Conservation (phyloP, 176 grass and related monocot genomes). For the Juncus effusus region DNA sequence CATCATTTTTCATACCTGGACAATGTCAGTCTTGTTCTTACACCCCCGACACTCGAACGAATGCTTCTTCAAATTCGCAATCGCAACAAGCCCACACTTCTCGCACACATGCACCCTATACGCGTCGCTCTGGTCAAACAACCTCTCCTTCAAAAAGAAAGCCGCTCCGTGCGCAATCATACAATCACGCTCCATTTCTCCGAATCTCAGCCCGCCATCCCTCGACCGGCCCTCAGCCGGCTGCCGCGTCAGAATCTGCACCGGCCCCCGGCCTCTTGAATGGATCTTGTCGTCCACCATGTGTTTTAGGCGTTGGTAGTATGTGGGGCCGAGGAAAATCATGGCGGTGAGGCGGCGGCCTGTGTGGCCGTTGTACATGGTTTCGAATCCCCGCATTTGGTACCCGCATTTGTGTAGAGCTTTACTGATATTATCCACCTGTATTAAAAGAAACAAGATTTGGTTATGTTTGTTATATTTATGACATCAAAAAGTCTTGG, state of each 20-base stretch:
- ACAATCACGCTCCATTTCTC: slow-evolving; percentile 98
- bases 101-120: slow-evolving; percentile 98
- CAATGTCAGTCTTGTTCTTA: slow-evolving; percentile 99
- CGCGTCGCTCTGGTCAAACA: slow-evolving; percentile 95
- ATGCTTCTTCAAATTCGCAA: slow-evolving; percentile 97
- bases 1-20: slow-evolving; percentile 52
- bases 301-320: slow-evolving; percentile 96
- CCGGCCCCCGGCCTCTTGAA: slow-evolving; percentile 87
- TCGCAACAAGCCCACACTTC: slow-evolving; percentile 91
- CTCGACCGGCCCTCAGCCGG: slow-evolving; percentile 88
- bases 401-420: slow-evolving; percentile 93
- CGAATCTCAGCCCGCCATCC: slow-evolving; percentile 89
- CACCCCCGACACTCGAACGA: slow-evolving; percentile 92
- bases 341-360: slow-evolving; percentile 73
- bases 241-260: slow-evolving; percentile 92
- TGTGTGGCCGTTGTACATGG: slow-evolving; percentile 98
- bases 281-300: slow-evolving; percentile 99
- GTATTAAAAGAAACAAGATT: slow-evolving; percentile 13
- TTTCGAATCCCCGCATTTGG: slow-evolving; percentile 97
- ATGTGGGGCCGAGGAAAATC: slow-evolving; percentile 95
- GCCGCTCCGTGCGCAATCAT: slow-evolving; percentile 98
- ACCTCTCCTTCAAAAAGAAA: slow-evolving; percentile 92
- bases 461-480: neutral
- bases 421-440: slow-evolving; percentile 95
- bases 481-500: neutral